Base-by-base conservation (phyloP, 2,329 filamentous ascomycete genomes). In the Botrytis hyacinthi region DNA sequence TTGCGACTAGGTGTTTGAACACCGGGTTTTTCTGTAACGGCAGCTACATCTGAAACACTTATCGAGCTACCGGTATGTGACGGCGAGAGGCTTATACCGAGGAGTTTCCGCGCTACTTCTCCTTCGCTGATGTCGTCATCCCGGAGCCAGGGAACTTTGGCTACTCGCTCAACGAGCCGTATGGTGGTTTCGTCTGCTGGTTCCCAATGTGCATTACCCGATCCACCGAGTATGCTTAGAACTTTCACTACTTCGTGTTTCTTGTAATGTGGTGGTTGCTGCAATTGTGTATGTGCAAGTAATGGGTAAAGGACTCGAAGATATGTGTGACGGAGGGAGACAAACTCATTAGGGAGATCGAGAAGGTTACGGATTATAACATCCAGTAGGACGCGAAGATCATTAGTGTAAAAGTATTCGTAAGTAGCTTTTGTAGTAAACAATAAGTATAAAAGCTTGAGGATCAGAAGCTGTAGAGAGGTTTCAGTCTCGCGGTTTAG, bases 391-490 rank as follows among this genome's bases (percentile, higher is more conserved):
- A 99, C 96, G 74, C 94, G 93, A 44, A 99, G 86, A 80, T 99
- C 96, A 81, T 99, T 99, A 42, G 94, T 98, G 83, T 98, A 99
- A 81, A 99, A 99, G 83, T 98, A 99, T 83, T 99, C 96, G 82
- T 96, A 94, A 0, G 96, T 99, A 26, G 92, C 89, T 73, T 90
- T 90, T 16, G 94, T 98, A 7, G 95, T 97, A 83, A 99, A 99
- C 16, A 99, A 87, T 51, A 99, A 89, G 83, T 98, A 99, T 42
- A 99, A 86, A 7, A 98, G 89, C 83, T 99, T 99, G 60, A 99
- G 87, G 74, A 98, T 98, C n/a, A 99, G 88, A 40, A 99, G 87
- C 82, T 99, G 97, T 54, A 97, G 88, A 2, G 94, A 95, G 0
- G 96, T 97, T 82, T 98, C 95, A 16, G 92, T 94, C 85, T 98